Evolutionary conservation across 2,329 filamentous ascomycete species (phyloP), one percentile per base, ranked within the genome.

Genomic region (Ceratocystis albifundus): DNA sequence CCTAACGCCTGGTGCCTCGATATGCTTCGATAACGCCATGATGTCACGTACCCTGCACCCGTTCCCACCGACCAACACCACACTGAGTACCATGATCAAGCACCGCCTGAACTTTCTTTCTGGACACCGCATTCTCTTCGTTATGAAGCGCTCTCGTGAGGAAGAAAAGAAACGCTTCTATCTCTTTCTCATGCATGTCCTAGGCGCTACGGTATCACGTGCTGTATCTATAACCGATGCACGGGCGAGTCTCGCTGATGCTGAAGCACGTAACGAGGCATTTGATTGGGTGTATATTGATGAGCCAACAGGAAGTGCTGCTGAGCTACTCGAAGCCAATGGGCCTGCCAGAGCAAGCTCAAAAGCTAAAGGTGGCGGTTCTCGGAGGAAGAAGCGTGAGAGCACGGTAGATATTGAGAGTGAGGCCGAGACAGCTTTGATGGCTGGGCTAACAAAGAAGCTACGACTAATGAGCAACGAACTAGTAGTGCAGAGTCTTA

Each of bases 401-500:
- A 55, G 32, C 72, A 76, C 48, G 53, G 10, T 41, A 20, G 63
- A 62, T 3, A 59, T 46, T 15, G 66, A 68, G 28, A 61, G 30
- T 0, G 64, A 62, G 12, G 53, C 45, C 1, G 48, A 62, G 50
- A 28, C 46, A 15, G 48, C 46, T 8, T 25, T 65, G 48, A 30
- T 44, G 0, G 48, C 46, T 25, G 59, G 64, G 17, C 72, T 76
- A 55, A 77, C 80, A 12, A 79, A 80, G 71, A 81, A 76, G 68
- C 79, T 91, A 46, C 82, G 81, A 69, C 81, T 94, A 57, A 82
- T 96, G 64, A 88, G 86, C 66, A 88, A 95, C 74, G 93, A 97
- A 75, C 85, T 93, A 73, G 85, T 97, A 25, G 86, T 96, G 66
- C 93, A 99, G 79, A 96, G 91, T 74, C 78, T 97, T 68, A 96